Base-by-base conservation (phyloP, 192 early-diverging fungal genomes). In the Backusella luteola region DNA sequence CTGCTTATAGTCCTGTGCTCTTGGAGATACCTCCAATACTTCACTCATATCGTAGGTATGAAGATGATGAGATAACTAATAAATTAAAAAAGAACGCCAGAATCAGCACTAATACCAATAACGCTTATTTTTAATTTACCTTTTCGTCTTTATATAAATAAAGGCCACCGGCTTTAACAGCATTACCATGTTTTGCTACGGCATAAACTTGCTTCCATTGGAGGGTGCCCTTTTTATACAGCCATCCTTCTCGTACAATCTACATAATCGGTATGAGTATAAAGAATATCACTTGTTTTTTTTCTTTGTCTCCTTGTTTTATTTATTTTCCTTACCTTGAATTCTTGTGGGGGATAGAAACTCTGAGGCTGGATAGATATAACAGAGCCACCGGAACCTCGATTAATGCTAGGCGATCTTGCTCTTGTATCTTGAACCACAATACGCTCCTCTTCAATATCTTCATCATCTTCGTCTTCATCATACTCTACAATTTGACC, bases 171-270 rank as follows among this genome's bases (percentile, higher is more conserved):
- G 87, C 85, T 42, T 86, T 83, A 35, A 85, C 72, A 35, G 83
- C 78, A 35, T 81, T 84, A 7, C 87, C 84, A 69, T 86, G 79
- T 26, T 84, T 79, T 34, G 85, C 87, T 21, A 88, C 81, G 1
- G 83, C 87, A 71, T 86, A 88, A 38, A 81, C 84, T 19, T 76
- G 76, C 66, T 84, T 86, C 87, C 87, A 88, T 71, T 84, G 84
- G 32, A 56, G 32, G 41, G 66, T 83, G 29, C 79, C 81, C n/a
- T 83, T 76, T 69, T 79, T 79, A 72, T 80, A 86, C 4, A 88
- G 49, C 87, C 87, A 88, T 34, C 87, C 87, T 81, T 85, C 87
- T 66, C 77, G 86, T 67, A 85, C 85, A 49, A 87, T 67, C 86
- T 87, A 69, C 2, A 21, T 7, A 42, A 72, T 38, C 2, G 11